Conservation (phyloP, 2,329 filamentous ascomycete species). For the Aspergillus pseudoglaucus region DNA sequence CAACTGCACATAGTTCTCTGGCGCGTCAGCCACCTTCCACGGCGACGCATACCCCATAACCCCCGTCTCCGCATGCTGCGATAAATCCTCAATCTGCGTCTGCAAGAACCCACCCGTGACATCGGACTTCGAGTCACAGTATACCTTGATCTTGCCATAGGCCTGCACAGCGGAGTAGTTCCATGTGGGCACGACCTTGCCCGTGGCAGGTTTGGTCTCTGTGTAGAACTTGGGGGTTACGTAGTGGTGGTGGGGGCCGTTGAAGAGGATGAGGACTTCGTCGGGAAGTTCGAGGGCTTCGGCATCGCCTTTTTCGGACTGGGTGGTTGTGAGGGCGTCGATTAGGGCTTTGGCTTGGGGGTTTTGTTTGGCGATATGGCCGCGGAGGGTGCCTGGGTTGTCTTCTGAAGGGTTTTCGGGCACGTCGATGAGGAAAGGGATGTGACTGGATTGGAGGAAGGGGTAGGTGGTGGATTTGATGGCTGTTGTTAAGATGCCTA, state of each 20-base stretch:
- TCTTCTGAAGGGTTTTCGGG: constrained; percentile 27
- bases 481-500: constrained; percentile 59
- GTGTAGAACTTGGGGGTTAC: constrained; percentile 64
- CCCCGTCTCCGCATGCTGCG: constrained; percentile 43
- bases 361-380: constrained; percentile 58
- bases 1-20: constrained; percentile 50
- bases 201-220: constrained; percentile 57
- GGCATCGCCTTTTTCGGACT: constrained; percentile 8
- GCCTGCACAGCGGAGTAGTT: constrained; percentile 61
- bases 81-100: constrained; percentile 49
- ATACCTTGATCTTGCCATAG: constrained; percentile 53
- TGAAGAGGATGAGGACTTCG: constrained; percentile 61
- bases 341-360: constrained; percentile 59
- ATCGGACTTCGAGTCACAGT: constrained; percentile 43
- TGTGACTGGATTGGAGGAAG: constrained; percentile 53
- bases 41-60: constrained; percentile 47
- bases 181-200: constrained; percentile 66
- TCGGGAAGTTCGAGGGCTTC: constrained; percentile 27
- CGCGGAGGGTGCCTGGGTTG: constrained; percentile 45
- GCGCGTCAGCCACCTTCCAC: constrained; percentile 59
- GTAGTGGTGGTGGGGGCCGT: constrained; percentile 53
- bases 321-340: constrained; percentile 32
- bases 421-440: constrained; percentile 55
- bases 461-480: constrained; percentile 46
- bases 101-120: constrained; percentile 46